Evolutionary conservation across 2,329 filamentous ascomycete genomes (phyloP).

Genomic region (Diaporthe destruens): DNA sequence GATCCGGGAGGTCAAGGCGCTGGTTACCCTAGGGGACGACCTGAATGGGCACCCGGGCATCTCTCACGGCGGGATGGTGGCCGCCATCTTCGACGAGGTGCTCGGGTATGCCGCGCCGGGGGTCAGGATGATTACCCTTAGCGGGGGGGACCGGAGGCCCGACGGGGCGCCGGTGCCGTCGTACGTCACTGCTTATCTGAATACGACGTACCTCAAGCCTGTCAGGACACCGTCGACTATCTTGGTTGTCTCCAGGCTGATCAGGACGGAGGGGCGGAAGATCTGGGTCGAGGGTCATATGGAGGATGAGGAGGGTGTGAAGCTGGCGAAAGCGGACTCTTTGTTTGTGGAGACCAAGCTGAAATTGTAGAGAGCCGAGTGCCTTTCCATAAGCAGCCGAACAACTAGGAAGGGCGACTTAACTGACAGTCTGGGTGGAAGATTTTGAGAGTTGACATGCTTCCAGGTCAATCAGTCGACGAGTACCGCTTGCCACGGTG

Average conservation of each 20-base stretch:
- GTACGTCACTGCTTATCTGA: slow-evolving; percentile 65
- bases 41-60: slow-evolving; percentile 66
- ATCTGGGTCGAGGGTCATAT: slow-evolving; percentile 62
- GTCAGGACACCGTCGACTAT: slow-evolving; percentile 63
- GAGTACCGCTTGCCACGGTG: not conserved
- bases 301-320: slow-evolving; percentile 60
- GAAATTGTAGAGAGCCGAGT: slow-evolving; percentile 39
- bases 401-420: too few species aligned
- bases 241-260: slow-evolving; percentile 58
- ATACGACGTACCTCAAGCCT: slow-evolving; percentile 66
- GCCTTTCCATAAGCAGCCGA: not conserved
- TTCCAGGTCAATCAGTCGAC: too few species aligned
- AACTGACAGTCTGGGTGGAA: too few species aligned
- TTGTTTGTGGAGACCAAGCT: slow-evolving; percentile 58
- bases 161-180: slow-evolving; percentile 44
- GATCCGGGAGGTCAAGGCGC: slow-evolving; percentile 47
- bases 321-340: slow-evolving; percentile 65
- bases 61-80: slow-evolving; percentile 70
- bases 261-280: slow-evolving; percentile 66
- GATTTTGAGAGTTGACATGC: not conserved
- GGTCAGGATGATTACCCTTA: slow-evolving; percentile 49
- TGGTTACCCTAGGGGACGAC: slow-evolving; percentile 60
- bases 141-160: slow-evolving; percentile 38
- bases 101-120: slow-evolving; percentile 63
- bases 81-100: slow-evolving; percentile 69